Evolutionary conservation across 768 basidiomycete genomes (phyloP), one percentile per base, ranked within the genome.

Genomic region (Tulasnella sp.): DNA sequence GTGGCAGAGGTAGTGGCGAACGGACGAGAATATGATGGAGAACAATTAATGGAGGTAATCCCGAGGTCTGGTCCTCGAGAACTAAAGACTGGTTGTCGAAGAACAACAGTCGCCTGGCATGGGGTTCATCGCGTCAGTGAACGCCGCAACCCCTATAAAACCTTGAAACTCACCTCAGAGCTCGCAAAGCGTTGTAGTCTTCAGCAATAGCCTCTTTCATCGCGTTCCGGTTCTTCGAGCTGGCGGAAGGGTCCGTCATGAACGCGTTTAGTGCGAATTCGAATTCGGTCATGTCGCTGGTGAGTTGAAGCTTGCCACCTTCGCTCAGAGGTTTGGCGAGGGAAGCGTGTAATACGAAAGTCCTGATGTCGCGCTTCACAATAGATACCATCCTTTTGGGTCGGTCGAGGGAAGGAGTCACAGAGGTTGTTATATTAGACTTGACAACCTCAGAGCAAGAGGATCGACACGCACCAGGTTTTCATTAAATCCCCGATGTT

Each of bases 201-300:
- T 93, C 94, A 0, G 95, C 96, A 12, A 96, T 89, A 21, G 86
- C 88, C 81, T 94, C 93, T 82, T 90, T 90, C 16, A 87, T 80
- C 31, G 73, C 38, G 40, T 76, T 80, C 48, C 77, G 48, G 68
- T 80, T 78, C 77, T 72, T 56, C 8, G 36, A 44, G 62, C 76
- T 80, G 31, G 84, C 83, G 5, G 62, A 68, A 14, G 62, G 62
- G 58, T 84, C 83, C 84, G 24, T 84, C 86, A 92, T 87, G 84
- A 98, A 94, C 4, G 93, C 90, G 82, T 91, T 93, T 77, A 99
- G 84, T 0, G 94, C 92, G 84, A 99, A 98, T 86, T 99, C 98
- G 80, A 99, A 88, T 84, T 96, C 94, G 0, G 97, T 94, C 96
- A 98, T 97, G 85, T 99, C 97, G 72, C 92, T 94, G 79, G 96